Evolutionary conservation across 2,329 filamentous ascomycete genomes (phyloP).

Genomic region (Phyllosticta citrichinensis): DNA sequence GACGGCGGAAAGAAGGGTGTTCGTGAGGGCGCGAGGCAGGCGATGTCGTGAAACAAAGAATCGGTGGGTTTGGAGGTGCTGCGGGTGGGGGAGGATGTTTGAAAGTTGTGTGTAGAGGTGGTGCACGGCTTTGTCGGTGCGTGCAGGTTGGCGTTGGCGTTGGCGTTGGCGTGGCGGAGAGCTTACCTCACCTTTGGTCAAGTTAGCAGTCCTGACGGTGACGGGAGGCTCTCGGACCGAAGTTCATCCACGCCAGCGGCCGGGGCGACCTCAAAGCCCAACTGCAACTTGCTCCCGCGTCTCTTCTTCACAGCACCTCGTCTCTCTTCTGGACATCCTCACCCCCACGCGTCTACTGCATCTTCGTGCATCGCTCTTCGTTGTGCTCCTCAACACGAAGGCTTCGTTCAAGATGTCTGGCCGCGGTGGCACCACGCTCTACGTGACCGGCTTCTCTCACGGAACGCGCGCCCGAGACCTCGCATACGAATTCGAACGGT

Average conservation of each 20-base stretch:
- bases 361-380: conserved; percentile 9
- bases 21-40: neutral
- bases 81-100: neutral
- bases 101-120: neutral
- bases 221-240: no score
- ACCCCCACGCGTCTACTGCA: conserved; percentile 7
- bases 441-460: conserved; percentile 98
- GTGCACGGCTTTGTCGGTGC: neutral
- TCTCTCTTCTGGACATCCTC: neutral
- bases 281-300: conserved; percentile 1
- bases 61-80: neutral
- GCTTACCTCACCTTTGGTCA: neutral
- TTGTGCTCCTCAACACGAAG: neutral
- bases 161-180: neutral
- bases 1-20: neutral
- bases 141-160: neutral
- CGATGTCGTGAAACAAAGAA: neutral
- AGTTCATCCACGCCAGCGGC: no score
- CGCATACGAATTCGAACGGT: conserved; percentile 99
- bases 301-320: conserved; percentile 2
- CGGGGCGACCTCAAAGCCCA: neutral
- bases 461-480: conserved; percentile 97
- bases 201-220: no score
- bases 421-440: conserved; percentile 77
- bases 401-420: conserved; percentile 62